A percentile compares a stretch with the other conserved stretches of the same genome.
Evolutionary conservation across 2,329 filamentous ascomycete species (phyloP).

Genomic region (Neofusicoccum sp.): DNA sequence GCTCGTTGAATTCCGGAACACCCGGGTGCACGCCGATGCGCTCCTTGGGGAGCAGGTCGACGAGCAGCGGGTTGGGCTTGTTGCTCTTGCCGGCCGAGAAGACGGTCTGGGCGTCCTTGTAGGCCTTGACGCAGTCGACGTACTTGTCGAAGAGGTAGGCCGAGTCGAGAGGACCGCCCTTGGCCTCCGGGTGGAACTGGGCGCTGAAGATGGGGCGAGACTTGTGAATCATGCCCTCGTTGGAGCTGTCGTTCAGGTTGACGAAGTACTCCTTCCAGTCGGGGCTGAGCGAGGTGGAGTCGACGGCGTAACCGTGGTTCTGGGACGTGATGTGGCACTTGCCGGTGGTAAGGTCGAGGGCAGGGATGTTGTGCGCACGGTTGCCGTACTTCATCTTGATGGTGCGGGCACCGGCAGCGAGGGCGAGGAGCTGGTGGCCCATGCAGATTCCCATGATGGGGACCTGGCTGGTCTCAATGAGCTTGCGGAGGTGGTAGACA

Average conservation of each 20-base stretch:
- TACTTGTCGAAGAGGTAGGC: slow-evolving; percentile 97
- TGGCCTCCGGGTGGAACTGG: slow-evolving; percentile 98
- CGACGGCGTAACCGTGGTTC: slow-evolving; percentile 97
- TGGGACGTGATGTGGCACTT: slow-evolving; percentile 98
- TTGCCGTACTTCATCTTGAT: slow-evolving; percentile 99
- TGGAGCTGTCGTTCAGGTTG: slow-evolving; percentile 95
- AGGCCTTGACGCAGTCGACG: slow-evolving; percentile 80
- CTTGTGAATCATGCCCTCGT: slow-evolving; percentile 97
- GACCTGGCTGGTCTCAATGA: slow-evolving; percentile 88
- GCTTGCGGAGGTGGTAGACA: slow-evolving; percentile 82
- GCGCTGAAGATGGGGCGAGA: slow-evolving; percentile 96
- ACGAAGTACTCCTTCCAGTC: slow-evolving; percentile 99
- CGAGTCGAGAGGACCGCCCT: slow-evolving; percentile 94
- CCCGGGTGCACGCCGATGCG: slow-evolving; percentile 73
- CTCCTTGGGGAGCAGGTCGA: slow-evolving; percentile 90
- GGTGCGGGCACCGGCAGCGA: slow-evolving; percentile 83
- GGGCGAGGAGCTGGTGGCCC: slow-evolving; percentile 90
- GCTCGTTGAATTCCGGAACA: slow-evolving; percentile 28
- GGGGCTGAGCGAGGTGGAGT: slow-evolving; percentile 72
- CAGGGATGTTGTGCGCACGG: slow-evolving; percentile 97
- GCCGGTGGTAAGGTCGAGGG: slow-evolving; percentile 88
- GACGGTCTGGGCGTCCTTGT: slow-evolving; percentile 77
- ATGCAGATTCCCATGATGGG: slow-evolving; percentile 98
- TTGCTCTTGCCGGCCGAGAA: slow-evolving; percentile 75
- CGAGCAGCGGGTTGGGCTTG: slow-evolving; percentile 80